Base-by-base conservation (phyloP, 345 rosid genomes). In the Acer yangbiense region DNA sequence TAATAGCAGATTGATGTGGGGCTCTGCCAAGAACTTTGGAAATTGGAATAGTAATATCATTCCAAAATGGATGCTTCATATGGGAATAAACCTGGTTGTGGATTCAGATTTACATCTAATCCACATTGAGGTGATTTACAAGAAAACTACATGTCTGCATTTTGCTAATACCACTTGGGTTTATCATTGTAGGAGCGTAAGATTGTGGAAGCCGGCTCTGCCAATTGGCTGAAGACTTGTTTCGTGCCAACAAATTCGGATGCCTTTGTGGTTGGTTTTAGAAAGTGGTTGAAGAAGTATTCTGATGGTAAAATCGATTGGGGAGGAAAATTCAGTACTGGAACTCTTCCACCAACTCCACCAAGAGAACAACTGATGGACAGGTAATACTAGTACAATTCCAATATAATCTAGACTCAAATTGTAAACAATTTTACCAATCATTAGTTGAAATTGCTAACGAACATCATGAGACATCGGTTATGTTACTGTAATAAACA, bases 21-120 rank as follows among this genome's bases (percentile, higher is more conserved):
- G 83, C 41, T 89, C 89, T 79, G 95, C 95, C 0, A 88, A 97
- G 77, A 87, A 95, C 27, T 89, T 91, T 55, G 91, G 87, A 18
- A 43, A 88, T 66, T 80, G 90, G 90, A 85, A 90, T 11, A 94
- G 93, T 65, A 87, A 83, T 81, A 79, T 95, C 74, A 71, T 93
- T 54, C 98, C 98, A 3, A 81, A 95, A 71, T 95, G 98, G 98
- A 65, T 93, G 65, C 93, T 93, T 82, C 98, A 95, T 58, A 79
- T 88, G 63, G 88, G 91, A 71, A 87, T 87, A 58, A 95, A 93
- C 83, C 87, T 90, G 58, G 80, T 95, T 77, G 87, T 95, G 55
- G 98, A 95, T 89, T 91, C 97, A 44, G 97, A 93, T 85, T 80
- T 95, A 72, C 90, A 89, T 81, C 92, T 95, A 65, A 98, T 93